Conservation (phyloP, 139 green algal genomes). For the Coelastrella sp. region DNA sequence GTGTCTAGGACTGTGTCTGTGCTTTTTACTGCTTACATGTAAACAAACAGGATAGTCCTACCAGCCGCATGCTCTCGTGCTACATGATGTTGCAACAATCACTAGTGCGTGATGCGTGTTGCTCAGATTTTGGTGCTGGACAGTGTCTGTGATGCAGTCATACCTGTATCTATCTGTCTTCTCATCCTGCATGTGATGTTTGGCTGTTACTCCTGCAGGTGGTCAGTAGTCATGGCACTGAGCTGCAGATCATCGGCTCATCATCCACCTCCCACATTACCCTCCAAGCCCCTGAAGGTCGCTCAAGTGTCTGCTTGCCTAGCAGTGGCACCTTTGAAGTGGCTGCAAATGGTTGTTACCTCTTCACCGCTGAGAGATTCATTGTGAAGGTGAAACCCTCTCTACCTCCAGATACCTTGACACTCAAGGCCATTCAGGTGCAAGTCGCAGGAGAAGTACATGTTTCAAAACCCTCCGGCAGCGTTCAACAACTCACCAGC, state of each 20-base stretch:
- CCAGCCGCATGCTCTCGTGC: neutral
- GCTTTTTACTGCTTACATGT: too few species aligned
- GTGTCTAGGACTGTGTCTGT: neutral
- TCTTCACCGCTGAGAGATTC: neutral
- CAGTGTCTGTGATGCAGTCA: neutral
- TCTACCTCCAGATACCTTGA: neutral
- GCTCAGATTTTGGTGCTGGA: too few species aligned
- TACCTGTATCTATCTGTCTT: too few species aligned
- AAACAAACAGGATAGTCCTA: too few species aligned
- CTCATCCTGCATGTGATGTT: too few species aligned
- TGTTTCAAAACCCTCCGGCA: neutral
- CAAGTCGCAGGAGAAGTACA: neutral
- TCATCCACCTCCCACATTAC: neutral
- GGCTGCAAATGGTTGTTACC: neutral
- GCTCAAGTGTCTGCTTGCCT: slow-evolving; percentile 7
- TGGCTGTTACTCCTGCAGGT: too few species aligned
- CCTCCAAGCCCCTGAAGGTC: neutral
- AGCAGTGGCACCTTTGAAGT: neutral
- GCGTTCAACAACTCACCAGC: too few species aligned
- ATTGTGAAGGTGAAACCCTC: neutral
- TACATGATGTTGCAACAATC: too few species aligned
- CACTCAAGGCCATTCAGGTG: neutral
- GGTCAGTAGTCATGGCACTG: neutral
- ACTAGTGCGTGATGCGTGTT: too few species aligned
- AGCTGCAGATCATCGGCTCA: neutral